Evolutionary conservation across 1,139 yeast genomes (phyloP).

Genomic region (Geotrichum europaeum): DNA sequence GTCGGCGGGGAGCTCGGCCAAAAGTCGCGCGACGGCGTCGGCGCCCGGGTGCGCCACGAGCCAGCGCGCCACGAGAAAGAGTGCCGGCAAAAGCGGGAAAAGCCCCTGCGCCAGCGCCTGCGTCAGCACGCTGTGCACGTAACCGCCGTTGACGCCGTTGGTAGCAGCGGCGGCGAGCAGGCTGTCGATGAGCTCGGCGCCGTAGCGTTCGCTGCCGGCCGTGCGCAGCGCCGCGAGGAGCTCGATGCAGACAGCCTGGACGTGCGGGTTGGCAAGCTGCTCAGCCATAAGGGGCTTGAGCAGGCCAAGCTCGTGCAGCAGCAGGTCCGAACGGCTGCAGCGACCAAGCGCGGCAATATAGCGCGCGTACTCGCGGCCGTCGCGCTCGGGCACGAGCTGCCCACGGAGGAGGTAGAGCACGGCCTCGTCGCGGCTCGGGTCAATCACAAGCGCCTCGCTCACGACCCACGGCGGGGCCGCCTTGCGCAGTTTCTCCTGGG

Average conservation of each 20-base stretch:
- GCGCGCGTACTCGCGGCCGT: constrained; percentile 21
- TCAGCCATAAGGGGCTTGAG: constrained; percentile 10
- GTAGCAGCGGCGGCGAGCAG: neutral
- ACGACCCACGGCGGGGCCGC: constrained; percentile 25
- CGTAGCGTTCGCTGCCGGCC: constrained; percentile 21
- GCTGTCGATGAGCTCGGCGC: constrained; percentile 14
- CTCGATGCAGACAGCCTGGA: constrained; percentile 26
- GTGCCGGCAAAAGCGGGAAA: neutral
- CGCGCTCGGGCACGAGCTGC: constrained; percentile 20
- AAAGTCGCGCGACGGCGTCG: neutral
- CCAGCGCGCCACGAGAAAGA: neutral
- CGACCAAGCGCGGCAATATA: constrained; percentile 32
- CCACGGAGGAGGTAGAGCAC: constrained; percentile 27
- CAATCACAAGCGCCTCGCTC: constrained; percentile 25
- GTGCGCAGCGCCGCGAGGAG: constrained; percentile 27
- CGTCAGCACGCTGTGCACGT: neutral
- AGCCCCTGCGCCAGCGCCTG: neutral
- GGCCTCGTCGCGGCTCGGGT: constrained; percentile 27
- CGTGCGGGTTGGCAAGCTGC: constrained; percentile 8
- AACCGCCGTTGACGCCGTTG: neutral
- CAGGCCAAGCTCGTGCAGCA: constrained; percentile 26
- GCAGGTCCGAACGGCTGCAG: constrained; percentile 23
- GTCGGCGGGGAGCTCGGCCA: neutral
- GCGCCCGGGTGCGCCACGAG: neutral
- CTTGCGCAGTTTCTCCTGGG: constrained; percentile 21